Conservation (phyloP, 305 asterid genomes). For the Fraxinus dipetala region DNA sequence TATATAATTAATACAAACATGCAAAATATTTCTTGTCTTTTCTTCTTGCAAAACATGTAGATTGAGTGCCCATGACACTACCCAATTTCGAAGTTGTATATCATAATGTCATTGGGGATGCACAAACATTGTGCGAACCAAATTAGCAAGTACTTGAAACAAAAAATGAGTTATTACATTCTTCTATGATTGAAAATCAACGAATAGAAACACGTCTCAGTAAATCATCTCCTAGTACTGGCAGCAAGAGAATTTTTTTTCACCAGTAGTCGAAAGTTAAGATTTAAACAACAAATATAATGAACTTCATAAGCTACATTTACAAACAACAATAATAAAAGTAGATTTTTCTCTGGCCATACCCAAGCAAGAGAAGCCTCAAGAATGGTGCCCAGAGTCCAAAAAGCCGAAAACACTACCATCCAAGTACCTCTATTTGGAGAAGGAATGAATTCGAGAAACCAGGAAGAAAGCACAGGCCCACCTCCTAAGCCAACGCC, state of each 20-base stretch:
- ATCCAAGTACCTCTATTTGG: constrained; percentile 65
- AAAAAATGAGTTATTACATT: not conserved
- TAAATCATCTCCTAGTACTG: not conserved
- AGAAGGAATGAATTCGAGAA: constrained; percentile 64
- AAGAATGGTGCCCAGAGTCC: constrained; percentile 67
- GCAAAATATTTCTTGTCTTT: not conserved
- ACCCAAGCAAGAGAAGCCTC: constrained; percentile 80
- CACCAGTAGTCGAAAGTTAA: constrained; percentile 5
- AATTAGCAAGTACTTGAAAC: not conserved
- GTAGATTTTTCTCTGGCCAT: constrained; percentile 18
- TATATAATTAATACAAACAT: not conserved
- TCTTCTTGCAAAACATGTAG: not conserved
- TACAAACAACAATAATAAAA: not conserved
- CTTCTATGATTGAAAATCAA: not conserved
- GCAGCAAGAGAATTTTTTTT: not conserved
- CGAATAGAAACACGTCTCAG: not conserved
- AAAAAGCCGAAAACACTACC: constrained; percentile 65
- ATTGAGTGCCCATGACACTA: not conserved
- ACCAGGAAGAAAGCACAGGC: constrained; percentile 65
- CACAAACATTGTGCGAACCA: not conserved
- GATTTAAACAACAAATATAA: constrained; percentile 3
- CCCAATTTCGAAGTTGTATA: not conserved
- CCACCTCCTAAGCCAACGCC: constrained; percentile 72
- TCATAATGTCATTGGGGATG: not conserved
- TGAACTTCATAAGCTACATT: not conserved